Conservation (phyloP, 306 rosid species). For the Fagus sylvatica region DNA sequence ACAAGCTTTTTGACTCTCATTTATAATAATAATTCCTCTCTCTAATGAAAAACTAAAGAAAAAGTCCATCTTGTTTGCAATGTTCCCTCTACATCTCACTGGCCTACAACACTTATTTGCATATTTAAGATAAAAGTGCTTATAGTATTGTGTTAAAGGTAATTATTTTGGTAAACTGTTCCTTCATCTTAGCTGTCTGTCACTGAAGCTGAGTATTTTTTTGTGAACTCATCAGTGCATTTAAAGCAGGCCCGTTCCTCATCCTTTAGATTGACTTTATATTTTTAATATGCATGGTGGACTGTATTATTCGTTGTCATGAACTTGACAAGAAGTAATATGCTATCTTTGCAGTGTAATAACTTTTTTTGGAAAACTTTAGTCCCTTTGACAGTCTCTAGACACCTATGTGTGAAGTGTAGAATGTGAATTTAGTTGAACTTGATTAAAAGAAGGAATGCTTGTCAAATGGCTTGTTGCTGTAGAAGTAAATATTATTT, state of each 20-base stretch:
- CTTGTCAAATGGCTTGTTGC: constrained; percentile 2
- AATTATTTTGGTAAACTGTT: too few species aligned
- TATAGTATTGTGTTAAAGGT: too few species aligned
- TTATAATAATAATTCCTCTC: neutral
- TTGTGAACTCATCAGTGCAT: neutral
- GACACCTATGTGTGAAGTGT: neutral
- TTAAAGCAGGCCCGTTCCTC: neutral
- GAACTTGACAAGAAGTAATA: neutral
- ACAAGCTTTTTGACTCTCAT: neutral
- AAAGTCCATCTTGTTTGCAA: neutral
- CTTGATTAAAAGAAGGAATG: neutral
- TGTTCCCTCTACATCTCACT: neutral
- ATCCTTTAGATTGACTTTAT: neutral
- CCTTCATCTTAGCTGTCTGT: too few species aligned
- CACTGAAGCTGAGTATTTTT: too few species aligned
- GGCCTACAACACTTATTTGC: too few species aligned
- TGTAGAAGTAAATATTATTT: neutral
- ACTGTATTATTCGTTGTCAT: constrained; percentile 1
- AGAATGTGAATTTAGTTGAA: neutral
- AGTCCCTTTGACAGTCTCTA: constrained; percentile 2
- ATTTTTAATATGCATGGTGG: constrained; percentile 13
- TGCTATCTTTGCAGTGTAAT: neutral
- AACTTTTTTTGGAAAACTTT: neutral
- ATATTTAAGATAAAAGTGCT: too few species aligned
- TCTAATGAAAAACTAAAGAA: neutral